Percentiles rank a stretch among this genome's conserved stretches.
Conservation (phyloP, 2,329 filamentous ascomycete species). For the Colletotrichum incanum region DNA sequence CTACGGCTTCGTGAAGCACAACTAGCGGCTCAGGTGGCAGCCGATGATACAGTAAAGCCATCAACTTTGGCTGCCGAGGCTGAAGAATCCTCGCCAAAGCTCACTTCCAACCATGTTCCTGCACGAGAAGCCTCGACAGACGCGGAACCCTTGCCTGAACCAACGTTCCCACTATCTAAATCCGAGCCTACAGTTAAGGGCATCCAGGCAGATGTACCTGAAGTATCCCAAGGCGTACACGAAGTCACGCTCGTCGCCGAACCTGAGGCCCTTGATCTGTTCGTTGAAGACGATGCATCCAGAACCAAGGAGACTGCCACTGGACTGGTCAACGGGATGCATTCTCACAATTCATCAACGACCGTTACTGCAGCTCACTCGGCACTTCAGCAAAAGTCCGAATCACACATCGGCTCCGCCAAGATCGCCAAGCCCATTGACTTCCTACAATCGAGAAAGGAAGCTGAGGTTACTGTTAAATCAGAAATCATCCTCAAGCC, state of each 20-base stretch:
- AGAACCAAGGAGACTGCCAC: neutral
- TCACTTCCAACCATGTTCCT: constrained; percentile 20
- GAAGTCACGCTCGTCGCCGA: constrained; percentile 11
- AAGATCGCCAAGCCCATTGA: constrained; percentile 36
- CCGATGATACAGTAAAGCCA: neutral
- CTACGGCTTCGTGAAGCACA: constrained; percentile 68
- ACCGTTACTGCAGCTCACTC: neutral
- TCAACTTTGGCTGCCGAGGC: neutral
- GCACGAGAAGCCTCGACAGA: constrained; percentile 26
- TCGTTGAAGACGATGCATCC: neutral
- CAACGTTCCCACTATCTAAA: constrained; percentile 6
- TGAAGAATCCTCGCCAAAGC: neutral
- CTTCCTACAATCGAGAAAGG: neutral
- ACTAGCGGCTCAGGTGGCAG: constrained; percentile 22
- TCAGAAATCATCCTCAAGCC: neutral
- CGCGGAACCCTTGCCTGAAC: constrained; percentile 27
- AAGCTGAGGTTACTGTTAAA: neutral
- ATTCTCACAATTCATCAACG: neutral
- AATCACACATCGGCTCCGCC: constrained; percentile 1
- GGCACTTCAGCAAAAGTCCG: neutral
- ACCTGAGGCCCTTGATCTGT: neutral
- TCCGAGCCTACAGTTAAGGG: neutral
- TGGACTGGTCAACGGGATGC: constrained; percentile 4
- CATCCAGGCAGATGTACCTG: constrained; percentile 1
- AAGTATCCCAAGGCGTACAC: constrained; percentile 14